phyloP scores from a whole-genome alignment of 805 yeast species.

The Cyberlindnera euphorbiiphila region DNA sequence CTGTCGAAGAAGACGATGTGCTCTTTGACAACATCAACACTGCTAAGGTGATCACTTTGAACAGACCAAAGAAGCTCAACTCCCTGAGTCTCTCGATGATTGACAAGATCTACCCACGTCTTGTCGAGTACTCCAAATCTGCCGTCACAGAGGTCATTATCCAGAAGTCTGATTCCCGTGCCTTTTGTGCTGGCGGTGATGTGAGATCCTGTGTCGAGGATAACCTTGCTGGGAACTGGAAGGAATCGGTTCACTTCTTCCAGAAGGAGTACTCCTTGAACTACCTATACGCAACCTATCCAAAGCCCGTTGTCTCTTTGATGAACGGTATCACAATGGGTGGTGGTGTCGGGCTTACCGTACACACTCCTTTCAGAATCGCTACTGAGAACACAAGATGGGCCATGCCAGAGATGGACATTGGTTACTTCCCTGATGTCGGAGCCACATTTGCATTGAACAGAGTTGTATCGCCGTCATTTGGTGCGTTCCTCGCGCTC shows the following conservation, averaged over 20 bases:
- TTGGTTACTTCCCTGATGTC: conserved; percentile 95
- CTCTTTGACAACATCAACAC: conserved; percentile 57
- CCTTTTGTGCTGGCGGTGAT: conserved; percentile 97
- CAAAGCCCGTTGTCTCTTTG: conserved; percentile 81
- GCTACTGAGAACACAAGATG: conserved; percentile 88
- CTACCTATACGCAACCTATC: conserved; percentile 72
- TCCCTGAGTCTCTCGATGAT: conserved; percentile 81
- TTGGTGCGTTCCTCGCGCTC: conserved; percentile 82
- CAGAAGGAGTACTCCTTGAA: conserved; percentile 77
- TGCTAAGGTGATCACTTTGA: conserved; percentile 70
- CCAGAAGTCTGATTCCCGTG: conserved; percentile 53
- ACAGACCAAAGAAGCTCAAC: conserved; percentile 80
- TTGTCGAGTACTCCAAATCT: conserved; percentile 73
- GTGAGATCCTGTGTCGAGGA: conserved; percentile 72
- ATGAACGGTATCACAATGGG: conserved; percentile 97
- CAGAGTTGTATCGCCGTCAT: conserved; percentile 64
- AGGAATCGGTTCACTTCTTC: conserved; percentile 62
- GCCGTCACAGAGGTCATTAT: conserved; percentile 60
- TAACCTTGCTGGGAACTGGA: conserved; percentile 45
- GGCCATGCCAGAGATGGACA: conserved; percentile 98
- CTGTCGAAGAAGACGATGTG: conserved; percentile 43
- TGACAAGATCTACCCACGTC: conserved; percentile 61
- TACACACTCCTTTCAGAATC: conserved; percentile 87
- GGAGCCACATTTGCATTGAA: conserved; percentile 91
- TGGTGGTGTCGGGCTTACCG: conserved; percentile 91